phyloP scores from a whole-genome alignment of 345 rosid species.

The Eucalyptus coolabah region DNA sequence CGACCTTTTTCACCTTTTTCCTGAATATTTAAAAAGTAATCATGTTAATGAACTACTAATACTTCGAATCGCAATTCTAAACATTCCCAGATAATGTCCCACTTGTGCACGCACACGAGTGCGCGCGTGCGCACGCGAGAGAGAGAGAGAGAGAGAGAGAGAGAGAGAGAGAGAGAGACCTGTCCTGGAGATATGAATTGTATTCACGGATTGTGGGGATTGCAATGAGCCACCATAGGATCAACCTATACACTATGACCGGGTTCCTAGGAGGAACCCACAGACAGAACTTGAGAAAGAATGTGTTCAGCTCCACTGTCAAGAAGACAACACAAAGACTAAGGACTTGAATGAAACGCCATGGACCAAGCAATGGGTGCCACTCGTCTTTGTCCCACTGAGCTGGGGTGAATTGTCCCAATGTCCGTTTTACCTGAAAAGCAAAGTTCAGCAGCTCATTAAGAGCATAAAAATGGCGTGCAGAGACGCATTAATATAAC shows the following conservation, averaged over 20 bases:
- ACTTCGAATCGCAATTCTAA: not conserved
- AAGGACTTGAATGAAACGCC: constrained; percentile 96
- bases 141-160: not conserved
- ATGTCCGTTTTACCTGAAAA: constrained; percentile 70
- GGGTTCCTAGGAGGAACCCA: constrained; percentile 99
- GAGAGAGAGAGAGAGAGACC: constrained; percentile 20
- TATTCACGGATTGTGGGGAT: constrained; percentile 95
- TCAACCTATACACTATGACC: constrained; percentile 74
- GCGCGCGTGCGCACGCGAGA: rapidly evolving
- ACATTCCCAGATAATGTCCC: not conserved
- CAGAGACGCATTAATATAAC: not conserved
- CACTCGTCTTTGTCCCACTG: constrained; percentile 99
- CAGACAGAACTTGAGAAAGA: constrained; percentile 93
- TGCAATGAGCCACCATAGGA: constrained; percentile 97
- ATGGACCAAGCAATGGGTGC: constrained; percentile 95
- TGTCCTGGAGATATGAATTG: constrained; percentile 91
- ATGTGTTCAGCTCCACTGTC: constrained; percentile 92
- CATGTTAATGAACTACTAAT: not conserved
- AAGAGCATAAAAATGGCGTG: not conserved
- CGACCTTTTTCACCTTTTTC: constrained; percentile 80
- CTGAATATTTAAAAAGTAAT: constrained; percentile 12
- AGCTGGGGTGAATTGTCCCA: constrained; percentile 97
- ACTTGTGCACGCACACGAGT: rapidly evolving
- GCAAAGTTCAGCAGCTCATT: not conserved
- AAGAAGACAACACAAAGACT: constrained; percentile 75